Conservation (phyloP, 495 filamentous ascomycete genomes). For the Ramalina intermedia region DNA sequence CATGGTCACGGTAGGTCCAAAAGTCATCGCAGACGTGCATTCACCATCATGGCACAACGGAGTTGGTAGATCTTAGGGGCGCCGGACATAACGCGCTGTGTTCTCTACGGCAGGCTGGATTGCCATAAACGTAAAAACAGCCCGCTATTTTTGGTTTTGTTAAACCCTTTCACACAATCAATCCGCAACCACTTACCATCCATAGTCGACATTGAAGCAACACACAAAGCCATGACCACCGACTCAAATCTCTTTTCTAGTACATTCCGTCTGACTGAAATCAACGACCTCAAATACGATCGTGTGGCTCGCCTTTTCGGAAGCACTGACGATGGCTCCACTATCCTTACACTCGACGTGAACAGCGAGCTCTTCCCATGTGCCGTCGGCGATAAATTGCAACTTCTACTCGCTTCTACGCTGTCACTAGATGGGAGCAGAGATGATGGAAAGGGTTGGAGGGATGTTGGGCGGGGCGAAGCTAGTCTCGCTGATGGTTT, state of each 20-base stretch:
- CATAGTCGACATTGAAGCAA: constrained; percentile 23
- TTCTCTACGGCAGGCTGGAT: no score
- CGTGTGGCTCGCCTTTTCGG: constrained; percentile 71
- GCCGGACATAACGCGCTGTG: no score
- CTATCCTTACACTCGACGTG: constrained; percentile 75
- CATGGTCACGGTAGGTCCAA: not conserved
- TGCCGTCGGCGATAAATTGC: constrained; percentile 52
- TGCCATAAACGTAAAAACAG: no score
- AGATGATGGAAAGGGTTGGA: constrained; percentile 67
- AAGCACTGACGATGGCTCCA: constrained; percentile 52
- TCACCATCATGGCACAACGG: not conserved
- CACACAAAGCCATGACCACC: constrained; percentile 6
- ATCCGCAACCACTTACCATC: not conserved
- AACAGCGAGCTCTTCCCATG: constrained; percentile 86
- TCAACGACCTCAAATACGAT: constrained; percentile 84
- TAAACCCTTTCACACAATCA: not conserved
- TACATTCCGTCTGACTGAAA: constrained; percentile 62
- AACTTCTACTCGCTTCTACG: constrained; percentile 67
- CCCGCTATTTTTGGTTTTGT: no score
- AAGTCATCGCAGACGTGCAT: not conserved
- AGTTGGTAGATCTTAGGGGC: not conserved
- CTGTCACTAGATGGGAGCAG: constrained; percentile 71
- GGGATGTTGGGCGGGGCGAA: constrained; percentile 59
- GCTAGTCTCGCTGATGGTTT: constrained; percentile 75
- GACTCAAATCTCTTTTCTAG: constrained; percentile 90